These are phyloP conservation scores for Hygrophoropsis aurantiaca DNA, from an alignment of 768 basidiomycete species.

Conservation along the genomic window DNA sequence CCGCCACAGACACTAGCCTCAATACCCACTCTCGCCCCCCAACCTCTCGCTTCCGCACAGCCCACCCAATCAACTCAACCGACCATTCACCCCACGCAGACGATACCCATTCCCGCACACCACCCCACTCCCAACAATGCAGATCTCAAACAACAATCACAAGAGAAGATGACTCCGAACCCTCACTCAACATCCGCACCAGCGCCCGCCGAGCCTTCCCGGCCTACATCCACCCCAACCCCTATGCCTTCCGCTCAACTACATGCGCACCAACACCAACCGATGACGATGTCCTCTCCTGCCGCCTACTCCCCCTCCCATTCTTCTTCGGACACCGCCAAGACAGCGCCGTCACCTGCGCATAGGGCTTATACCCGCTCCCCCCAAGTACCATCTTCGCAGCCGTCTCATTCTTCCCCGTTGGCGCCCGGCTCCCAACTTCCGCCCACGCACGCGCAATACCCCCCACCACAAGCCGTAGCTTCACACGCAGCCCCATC, in stretches of 20 bases:
- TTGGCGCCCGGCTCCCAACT: constrained; percentile 27
- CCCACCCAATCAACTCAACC: constrained; percentile 24
- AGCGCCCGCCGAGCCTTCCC: constrained; percentile 27
- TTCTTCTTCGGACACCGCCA: constrained; percentile 11
- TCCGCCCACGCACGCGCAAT: constrained; percentile 12
- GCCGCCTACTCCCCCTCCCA: constrained; percentile 26
- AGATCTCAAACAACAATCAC: constrained; percentile 22
- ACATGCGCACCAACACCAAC: constrained; percentile 32
- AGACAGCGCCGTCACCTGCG: constrained; percentile 26
- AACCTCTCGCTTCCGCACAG: constrained; percentile 26
- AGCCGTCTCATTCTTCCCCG: constrained; percentile 30
- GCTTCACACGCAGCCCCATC: constrained; percentile 23
- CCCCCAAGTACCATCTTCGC: constrained; percentile 32
- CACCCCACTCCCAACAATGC: constrained; percentile 27
- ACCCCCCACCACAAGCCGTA: too few species aligned
- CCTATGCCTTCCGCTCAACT: too few species aligned
- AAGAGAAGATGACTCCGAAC: constrained; percentile 28
- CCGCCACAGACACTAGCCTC: constrained; percentile 20
- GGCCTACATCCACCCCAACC: constrained; percentile 29
- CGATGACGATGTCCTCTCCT: constrained; percentile 30
- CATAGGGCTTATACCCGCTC: constrained; percentile 35
- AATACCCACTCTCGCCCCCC: constrained; percentile 29
- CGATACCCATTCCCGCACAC: constrained; percentile 35
- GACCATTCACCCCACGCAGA: constrained; percentile 14
- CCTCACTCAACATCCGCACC: constrained; percentile 25